Conservation (phyloP, 257 asterid genomes). For the Leptodermis oblonga region DNA sequence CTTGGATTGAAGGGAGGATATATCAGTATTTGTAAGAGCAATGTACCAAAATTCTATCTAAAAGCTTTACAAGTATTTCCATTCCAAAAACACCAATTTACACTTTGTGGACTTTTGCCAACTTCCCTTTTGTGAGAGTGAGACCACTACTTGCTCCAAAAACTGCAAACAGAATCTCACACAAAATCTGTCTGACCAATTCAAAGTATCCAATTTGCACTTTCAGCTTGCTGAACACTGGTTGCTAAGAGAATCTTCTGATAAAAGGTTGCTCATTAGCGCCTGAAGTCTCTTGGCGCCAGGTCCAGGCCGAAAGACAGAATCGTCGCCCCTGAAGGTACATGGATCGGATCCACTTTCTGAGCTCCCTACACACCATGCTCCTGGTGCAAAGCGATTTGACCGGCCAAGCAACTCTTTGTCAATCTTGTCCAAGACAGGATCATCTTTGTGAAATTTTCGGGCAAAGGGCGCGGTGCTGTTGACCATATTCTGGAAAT, state of each 20-base stretch:
- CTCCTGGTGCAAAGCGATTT: conserved; percentile 70
- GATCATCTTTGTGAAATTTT: conserved; percentile 83
- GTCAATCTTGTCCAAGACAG: conserved; percentile 77
- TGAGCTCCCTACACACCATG: conserved; percentile 80
- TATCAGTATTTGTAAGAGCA: neutral
- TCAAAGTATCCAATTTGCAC: neutral
- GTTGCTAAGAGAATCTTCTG: conserved; percentile 53
- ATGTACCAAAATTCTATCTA: conserved; percentile 23
- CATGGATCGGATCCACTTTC: conserved; percentile 76
- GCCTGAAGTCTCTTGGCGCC: conserved; percentile 67
- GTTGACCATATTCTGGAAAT: conserved; percentile 75
- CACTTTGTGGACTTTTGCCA: conserved; percentile 29
- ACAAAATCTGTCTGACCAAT: conserved; percentile 2
- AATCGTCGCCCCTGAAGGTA: conserved; percentile 55
- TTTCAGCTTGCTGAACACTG: conserved; percentile 50
- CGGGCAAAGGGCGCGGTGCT: conserved; percentile 92
- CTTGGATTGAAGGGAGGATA: neutral
- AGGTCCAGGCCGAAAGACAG: conserved; percentile 68
- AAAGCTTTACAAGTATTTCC: conserved; percentile 20
- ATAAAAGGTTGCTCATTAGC: conserved; percentile 45
- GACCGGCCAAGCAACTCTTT: conserved; percentile 65
- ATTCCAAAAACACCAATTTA: conserved; percentile 38
- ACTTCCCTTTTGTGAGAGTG: conserved; percentile 20
- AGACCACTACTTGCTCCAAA: conserved; percentile 34
- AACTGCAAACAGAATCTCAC: conserved; percentile 35